These are phyloP conservation scores for Pythium phragmiticola DNA, from an alignment of 352 stramenopile genomes.

Conservation along the genomic window DNA sequence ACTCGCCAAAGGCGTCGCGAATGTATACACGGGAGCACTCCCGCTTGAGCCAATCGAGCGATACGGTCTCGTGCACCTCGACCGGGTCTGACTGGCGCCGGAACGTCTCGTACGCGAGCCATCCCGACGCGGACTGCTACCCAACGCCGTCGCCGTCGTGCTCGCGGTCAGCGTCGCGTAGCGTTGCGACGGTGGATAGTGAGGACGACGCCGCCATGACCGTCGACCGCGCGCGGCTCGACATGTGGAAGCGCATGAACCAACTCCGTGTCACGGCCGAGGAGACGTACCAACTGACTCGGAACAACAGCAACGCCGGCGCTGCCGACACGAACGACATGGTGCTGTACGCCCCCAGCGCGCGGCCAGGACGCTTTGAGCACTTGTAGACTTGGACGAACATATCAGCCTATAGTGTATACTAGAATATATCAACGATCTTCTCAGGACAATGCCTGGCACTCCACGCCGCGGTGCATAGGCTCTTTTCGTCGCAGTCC, in stretches of 20 bases:
- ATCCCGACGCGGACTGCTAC: neutral
- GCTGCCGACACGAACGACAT: neutral
- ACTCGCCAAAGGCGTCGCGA: neutral
- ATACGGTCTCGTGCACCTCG: neutral
- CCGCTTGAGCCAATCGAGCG: neutral
- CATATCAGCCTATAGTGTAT: too few species aligned
- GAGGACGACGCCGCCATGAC: neutral
- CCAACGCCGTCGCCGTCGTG: neutral
- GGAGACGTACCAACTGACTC: neutral
- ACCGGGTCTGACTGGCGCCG: neutral
- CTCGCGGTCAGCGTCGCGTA: neutral
- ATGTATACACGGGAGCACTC: neutral
- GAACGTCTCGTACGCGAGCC: neutral
- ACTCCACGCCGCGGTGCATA: too few species aligned
- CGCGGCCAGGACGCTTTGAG: neutral
- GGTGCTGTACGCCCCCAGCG: neutral
- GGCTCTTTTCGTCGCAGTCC: too few species aligned
- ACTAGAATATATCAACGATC: too few species aligned
- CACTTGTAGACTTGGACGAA: too few species aligned
- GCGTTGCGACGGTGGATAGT: neutral
- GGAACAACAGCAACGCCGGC: neutral
- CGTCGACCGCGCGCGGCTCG: neutral
- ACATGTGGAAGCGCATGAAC: neutral
- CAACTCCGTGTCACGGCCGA: neutral
- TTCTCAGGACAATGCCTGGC: too few species aligned